Conservation (phyloP, 805 yeast species). For the Yamadazyma takamatsuzukensis region DNA sequence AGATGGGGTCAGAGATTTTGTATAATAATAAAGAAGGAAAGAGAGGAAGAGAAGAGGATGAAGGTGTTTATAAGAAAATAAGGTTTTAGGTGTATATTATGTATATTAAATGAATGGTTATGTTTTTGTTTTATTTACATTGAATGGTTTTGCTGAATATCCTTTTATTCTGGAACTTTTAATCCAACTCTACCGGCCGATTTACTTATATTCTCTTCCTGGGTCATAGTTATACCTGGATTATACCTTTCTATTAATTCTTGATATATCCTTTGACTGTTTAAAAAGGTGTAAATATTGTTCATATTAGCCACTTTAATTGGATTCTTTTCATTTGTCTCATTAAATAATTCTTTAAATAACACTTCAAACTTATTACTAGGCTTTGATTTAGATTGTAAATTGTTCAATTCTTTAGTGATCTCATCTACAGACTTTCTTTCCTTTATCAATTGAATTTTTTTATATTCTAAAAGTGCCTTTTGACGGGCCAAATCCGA, state of each 20-base stretch:
- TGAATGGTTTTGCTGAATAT: background rate
- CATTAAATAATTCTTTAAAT: slow-evolving; percentile 9
- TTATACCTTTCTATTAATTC: slow-evolving; percentile 82
- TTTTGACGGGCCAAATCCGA: slow-evolving; percentile 41
- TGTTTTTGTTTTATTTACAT: slow-evolving; percentile 3
- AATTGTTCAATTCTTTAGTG: slow-evolving; percentile 22
- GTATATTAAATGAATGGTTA: slow-evolving; percentile 5
- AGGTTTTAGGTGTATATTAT: slow-evolving; percentile 1
- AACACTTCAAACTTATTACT: slow-evolving; percentile 10
- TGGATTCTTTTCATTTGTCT: slow-evolving; percentile 2
- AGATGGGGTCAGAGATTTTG: slow-evolving; percentile 11
- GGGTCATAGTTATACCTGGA: slow-evolving; percentile 75
- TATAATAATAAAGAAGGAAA: slow-evolving; percentile 22
- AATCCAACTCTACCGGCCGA: slow-evolving; percentile 92
- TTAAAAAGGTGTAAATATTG: slow-evolving; percentile 62
- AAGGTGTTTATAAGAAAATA: slow-evolving; percentile 7
- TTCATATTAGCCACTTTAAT: slow-evolving; percentile 29
- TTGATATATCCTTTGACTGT: slow-evolving; percentile 71
- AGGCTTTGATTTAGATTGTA: slow-evolving; percentile 13
- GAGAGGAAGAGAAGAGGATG: slow-evolving; percentile 18
- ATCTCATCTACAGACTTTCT: slow-evolving; percentile 32
- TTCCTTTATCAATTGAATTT: slow-evolving; percentile 40
- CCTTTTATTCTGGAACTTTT: slow-evolving; percentile 23
- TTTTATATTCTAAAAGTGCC: slow-evolving; percentile 47
- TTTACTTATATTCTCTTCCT: slow-evolving; percentile 69